phyloP scores from a whole-genome alignment of 257 asterid genomes.

The Lavandula angustifolia region DNA sequence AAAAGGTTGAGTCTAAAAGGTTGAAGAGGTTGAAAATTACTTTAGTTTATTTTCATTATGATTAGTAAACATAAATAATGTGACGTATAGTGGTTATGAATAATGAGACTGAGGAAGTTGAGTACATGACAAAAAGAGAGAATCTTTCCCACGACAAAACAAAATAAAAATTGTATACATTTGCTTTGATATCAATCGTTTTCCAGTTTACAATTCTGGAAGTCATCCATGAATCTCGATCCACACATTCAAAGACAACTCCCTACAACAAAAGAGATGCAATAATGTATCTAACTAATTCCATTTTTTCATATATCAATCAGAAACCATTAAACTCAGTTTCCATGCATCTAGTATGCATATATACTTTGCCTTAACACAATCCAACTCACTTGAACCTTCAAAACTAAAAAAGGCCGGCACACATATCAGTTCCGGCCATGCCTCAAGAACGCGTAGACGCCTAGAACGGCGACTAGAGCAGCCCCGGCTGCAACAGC shows the following conservation, averaged over 20 bases:
- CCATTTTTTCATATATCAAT: slow-evolving; percentile 7
- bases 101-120: too few relatives aligned
- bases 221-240: slow-evolving; percentile 11
- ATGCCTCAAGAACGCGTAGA: slow-evolving; percentile 68
- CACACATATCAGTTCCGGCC: slow-evolving; percentile 36
- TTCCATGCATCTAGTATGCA: slow-evolving; percentile 19
- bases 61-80: too few relatives aligned
- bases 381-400: background rate
- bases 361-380: background rate
- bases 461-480: slow-evolving; percentile 73
- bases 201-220: background rate
- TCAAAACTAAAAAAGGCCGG: background rate
- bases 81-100: too few relatives aligned
- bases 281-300: slow-evolving; percentile 30
- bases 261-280: background rate
- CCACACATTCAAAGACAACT: too few relatives aligned
- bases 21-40: too few relatives aligned
- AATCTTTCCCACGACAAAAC: background rate
- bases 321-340: slow-evolving; percentile 18
- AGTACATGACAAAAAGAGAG: too few relatives aligned
- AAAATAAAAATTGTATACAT: background rate
- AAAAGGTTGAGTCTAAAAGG: too few relatives aligned
- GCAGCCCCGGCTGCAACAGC: slow-evolving; percentile 94
- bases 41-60: too few relatives aligned
- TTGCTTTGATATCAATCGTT: slow-evolving; percentile 8